phyloP scores from a whole-genome alignment of 371 early-diverging fungal genomes.

The Mortierella sp. region DNA sequence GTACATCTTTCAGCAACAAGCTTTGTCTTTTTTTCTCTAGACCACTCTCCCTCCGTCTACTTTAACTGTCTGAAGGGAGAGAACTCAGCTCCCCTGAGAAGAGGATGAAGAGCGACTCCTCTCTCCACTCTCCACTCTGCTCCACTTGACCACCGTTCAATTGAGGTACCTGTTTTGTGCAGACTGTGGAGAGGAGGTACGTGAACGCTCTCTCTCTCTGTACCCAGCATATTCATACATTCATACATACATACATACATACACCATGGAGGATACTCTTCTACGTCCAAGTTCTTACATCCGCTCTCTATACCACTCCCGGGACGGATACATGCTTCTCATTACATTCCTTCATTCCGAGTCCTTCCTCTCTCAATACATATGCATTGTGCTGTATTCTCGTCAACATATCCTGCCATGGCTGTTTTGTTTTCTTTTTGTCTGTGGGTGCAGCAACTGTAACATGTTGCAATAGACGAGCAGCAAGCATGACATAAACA shows the following conservation, averaged over 20 bases:
- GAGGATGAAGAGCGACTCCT: not conserved
- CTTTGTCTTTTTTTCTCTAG: not conserved
- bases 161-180: not conserved
- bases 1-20: not conserved
- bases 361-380: not conserved
- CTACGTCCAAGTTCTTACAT: no score
- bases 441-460: not conserved
- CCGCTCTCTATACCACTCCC: not conserved
- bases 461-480: not conserved
- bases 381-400: not conserved
- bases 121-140: not conserved
- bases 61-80: not conserved
- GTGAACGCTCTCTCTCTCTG: not conserved
- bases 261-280: no score
- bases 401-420: not conserved
- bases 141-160: not conserved
- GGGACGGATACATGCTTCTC: not conserved
- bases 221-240: not conserved
- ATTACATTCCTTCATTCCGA: not conserved
- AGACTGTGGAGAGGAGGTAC: conserved; percentile 6
- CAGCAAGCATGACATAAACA: not conserved
- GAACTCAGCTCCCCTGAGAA: no score
- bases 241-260: no score
- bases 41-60: no score
- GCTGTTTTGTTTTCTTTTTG: not conserved